phyloP scores from a whole-genome alignment of 805 yeast genomes.

The Zygosaccharomyces bisporus region DNA sequence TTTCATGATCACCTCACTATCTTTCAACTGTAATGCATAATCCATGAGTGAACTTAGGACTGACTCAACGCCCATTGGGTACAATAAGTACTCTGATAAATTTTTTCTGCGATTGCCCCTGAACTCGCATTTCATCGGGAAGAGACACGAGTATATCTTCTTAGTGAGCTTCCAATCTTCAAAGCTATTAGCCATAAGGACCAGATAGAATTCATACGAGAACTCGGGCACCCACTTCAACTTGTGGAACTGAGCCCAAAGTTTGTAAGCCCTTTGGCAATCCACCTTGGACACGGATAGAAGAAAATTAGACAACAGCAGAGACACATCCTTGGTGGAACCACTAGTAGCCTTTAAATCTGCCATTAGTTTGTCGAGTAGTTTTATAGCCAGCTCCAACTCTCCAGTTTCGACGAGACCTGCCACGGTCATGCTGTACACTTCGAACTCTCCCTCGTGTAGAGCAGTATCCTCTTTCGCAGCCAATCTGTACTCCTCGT shows the following conservation, averaged over 20 bases:
- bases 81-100: constrained; percentile 23
- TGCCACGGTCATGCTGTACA: constrained; percentile 51
- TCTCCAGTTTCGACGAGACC: constrained; percentile 51
- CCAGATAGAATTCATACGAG: constrained; percentile 38
- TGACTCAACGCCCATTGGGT: constrained; percentile 27
- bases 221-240: constrained; percentile 42
- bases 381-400: constrained; percentile 47
- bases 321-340: constrained; percentile 36
- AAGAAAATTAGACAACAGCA: constrained; percentile 45
- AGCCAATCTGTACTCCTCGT: constrained; percentile 37
- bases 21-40: constrained; percentile 31
- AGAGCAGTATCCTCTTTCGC: constrained; percentile 21
- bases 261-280: constrained; percentile 34
- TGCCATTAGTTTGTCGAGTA: constrained; percentile 52
- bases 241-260: constrained; percentile 38
- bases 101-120: constrained; percentile 4
- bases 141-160: constrained; percentile 38
- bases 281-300: constrained; percentile 38
- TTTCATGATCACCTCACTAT: constrained; percentile 36
- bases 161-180: constrained; percentile 35
- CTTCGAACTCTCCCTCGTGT: constrained; percentile 40
- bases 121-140: constrained; percentile 33
- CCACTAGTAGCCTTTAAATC: constrained; percentile 41
- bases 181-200: constrained; percentile 36
- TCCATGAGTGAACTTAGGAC: constrained; percentile 27